Evolutionary conservation across 2,329 filamentous ascomycete species (phyloP), one percentile per base, ranked within the genome.

Genomic region (Zymoseptoria tritici): DNA sequence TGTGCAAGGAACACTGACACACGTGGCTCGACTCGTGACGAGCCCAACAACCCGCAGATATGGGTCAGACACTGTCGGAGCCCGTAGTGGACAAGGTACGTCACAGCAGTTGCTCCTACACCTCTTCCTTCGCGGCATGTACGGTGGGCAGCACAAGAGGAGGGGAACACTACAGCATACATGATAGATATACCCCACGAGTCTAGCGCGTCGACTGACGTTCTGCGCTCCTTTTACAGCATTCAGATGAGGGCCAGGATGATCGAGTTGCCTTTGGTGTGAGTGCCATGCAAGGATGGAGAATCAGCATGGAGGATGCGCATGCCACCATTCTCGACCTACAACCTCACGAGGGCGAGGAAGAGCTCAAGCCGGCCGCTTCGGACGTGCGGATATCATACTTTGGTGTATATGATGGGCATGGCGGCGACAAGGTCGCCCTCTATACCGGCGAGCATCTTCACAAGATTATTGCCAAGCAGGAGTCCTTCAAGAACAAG

Each of bases 21-120:
- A 46, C 36, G 36, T 46, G 36, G 36, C 7, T 46, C 13, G 36
- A 46, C 22, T 29, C 22, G 21, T 53, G 22, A 29, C 52, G 52
- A 53, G 52, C 52, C 54, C 22, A 56, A 22, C 51, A 56, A 55
- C n/a, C 52, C 22, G 55, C 59, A 62, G 82, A 75, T 79, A 99
- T 99, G 94, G 94, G 94, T 85, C 94, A 99, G 83, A 99, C 94
- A 78, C 87, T 99, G 75, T 97, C 93, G 73, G 94, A 99, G 83
- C 94, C 94, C 73, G 92, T 99, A 73, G 89, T 96, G 77, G 94
- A 97, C 76, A 99, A 99, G 92, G 94, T 99, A 84, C 76, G 84
- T 77, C 55, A 59, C 57, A 57, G 56, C 66, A 46, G 36, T n/a
- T 46, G 36, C 36, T 46, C 62, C 65, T 67, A 46, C 54, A 42